Evolutionary conservation across 306 rosid genomes (phyloP), one percentile per base, ranked within the genome.

Genomic region (Cucumis cinereus): DNA sequence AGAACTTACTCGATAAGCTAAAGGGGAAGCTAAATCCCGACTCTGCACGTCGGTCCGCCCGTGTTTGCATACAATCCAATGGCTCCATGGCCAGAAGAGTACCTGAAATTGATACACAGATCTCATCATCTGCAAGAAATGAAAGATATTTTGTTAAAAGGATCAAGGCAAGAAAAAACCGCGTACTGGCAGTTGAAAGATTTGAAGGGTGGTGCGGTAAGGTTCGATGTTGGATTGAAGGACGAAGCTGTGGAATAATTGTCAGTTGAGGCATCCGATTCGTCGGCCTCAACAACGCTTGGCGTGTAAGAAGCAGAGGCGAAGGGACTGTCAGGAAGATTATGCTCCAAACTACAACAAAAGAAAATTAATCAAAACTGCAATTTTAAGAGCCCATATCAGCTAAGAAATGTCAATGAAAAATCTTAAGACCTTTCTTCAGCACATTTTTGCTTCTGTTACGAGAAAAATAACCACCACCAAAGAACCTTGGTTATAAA

Each of bases 281-380:
- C 86, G 10, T 82, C 84, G 52, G 83, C 28, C 47, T 41, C 47
- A 41, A 41, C 10, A 8, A 41, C 47, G 13, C 47, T 41, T 83
- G 28, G 85, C 89, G 82, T 94, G 92, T 11, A 92, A 89, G 47
- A 41, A 8, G 99, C 96, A 38, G 99, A 94, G n/a, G 99, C 99
- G 77, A 94, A 94, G 45, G 96, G 99, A 79, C 95, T 92, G 77
- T 94, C 97, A 0, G 99, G 99, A 58, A 94, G 99, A 75, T 94
- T 94, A 74, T 92, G 96, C 85, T 92, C 99, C 89, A 92, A 92
- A 77, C 99, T 94, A 49, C 2, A 49, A 49, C 7, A 49, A 0
- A 41, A 14, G 12, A 41, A 9, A 12, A 74, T 55, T 2, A 10
- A 54, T 72, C 36, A 28, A 70, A 6, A 23, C 13, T 50, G 30